Evolutionary conservation across 2,329 filamentous ascomycete species (phyloP).

Genomic region (Monosporascus sp.): DNA sequence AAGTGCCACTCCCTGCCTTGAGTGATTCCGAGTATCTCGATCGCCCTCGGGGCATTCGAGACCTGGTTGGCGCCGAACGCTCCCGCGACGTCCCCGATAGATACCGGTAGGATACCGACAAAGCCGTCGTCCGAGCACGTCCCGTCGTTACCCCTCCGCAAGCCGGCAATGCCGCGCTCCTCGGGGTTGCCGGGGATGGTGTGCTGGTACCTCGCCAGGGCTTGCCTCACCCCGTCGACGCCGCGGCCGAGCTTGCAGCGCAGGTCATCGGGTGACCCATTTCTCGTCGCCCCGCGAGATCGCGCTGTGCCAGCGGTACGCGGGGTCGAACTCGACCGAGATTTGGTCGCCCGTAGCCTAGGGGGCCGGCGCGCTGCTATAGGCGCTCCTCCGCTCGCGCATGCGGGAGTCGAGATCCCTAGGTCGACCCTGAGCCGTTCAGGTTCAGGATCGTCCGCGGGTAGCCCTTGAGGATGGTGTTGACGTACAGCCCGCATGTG

Average conservation of each 20-base stretch:
- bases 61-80: constrained; percentile 46
- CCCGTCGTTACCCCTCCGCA: constrained; percentile 32
- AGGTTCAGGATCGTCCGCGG: constrained; percentile 35
- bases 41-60: constrained; percentile 37
- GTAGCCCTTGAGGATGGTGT: constrained; percentile 38
- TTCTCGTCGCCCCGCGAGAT: constrained; percentile 37
- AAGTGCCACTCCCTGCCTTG: constrained; percentile 43
- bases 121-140: constrained; percentile 35
- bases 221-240: constrained; percentile 40
- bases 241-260: constrained; percentile 26
- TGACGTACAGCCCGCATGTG: constrained; percentile 52
- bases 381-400: constrained; percentile 17
- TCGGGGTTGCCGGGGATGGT: constrained; percentile 44
- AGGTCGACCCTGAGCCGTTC: constrained; percentile 37
- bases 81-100: constrained; percentile 42
- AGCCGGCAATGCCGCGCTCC: constrained; percentile 44
- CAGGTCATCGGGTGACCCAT: constrained; percentile 35
- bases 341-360: constrained; percentile 44
- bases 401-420: constrained; percentile 25
- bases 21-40: constrained; percentile 42
- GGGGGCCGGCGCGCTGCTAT: constrained; percentile 19
- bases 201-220: constrained; percentile 41
- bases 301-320: constrained; percentile 45
- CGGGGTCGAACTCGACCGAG: constrained; percentile 46
- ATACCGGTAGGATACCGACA: constrained; percentile 37